Conservation (phyloP, 345 rosid species). For the Raphanus sativus region DNA sequence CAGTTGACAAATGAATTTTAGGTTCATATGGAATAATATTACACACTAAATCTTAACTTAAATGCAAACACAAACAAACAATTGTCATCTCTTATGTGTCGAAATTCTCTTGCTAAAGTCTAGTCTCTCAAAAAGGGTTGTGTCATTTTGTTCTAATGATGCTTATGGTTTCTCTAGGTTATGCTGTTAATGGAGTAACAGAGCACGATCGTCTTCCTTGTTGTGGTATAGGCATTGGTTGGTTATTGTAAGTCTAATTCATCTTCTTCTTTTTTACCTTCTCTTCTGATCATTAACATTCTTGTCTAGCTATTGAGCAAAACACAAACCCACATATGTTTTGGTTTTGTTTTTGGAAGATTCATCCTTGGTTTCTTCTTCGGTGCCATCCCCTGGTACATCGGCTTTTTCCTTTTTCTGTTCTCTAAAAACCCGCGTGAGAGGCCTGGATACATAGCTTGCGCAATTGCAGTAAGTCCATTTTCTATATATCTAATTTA, state of each 20-base stretch:
- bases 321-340: neutral
- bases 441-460: constrained; percentile 37
- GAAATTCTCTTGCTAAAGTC: neutral
- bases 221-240: constrained; percentile 38
- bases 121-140: neutral
- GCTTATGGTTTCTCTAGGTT: constrained; percentile 12
- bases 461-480: constrained; percentile 37
- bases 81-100: neutral
- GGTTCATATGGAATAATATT: neutral
- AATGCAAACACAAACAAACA: neutral
- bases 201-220: constrained; percentile 36
- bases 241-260: constrained; percentile 30
- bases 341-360: constrained; percentile 22
- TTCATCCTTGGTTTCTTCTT: constrained; percentile 40
- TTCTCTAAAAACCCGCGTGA: constrained; percentile 30
- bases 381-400: constrained; percentile 37
- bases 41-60: neutral
- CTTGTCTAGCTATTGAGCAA: neutral
- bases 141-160: neutral
- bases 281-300: constrained; percentile 2
- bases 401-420: constrained; percentile 30
- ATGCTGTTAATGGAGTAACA: constrained; percentile 23
- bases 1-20: neutral
- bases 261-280: constrained; percentile 9
- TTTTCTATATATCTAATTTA: neutral